Conservation (phyloP, 2,329 filamentous ascomycete species). For the Xylariomycetidae sp. region DNA sequence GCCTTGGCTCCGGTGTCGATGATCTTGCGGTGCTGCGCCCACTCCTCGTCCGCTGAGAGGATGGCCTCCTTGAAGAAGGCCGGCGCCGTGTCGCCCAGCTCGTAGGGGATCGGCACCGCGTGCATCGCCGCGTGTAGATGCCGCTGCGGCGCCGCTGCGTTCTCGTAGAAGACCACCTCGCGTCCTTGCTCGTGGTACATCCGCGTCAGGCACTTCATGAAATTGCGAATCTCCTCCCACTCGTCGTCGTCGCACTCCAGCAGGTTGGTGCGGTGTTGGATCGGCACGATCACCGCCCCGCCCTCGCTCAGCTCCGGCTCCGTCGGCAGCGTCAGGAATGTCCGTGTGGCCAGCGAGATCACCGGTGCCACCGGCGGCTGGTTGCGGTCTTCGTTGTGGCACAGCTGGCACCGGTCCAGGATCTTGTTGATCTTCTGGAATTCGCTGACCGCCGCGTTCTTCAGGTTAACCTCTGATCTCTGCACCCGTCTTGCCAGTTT, state of each 20-base stretch:
- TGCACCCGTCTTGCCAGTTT: slow-evolving; percentile 84
- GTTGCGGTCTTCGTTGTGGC: slow-evolving; percentile 78
- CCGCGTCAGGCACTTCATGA: slow-evolving; percentile 92
- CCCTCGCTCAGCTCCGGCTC: slow-evolving; percentile 81
- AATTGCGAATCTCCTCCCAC: slow-evolving; percentile 98
- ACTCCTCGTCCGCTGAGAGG: slow-evolving; percentile 80
- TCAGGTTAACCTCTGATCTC: slow-evolving; percentile 81
- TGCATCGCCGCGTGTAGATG: slow-evolving; percentile 81
- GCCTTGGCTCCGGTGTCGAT: slow-evolving; percentile 74
- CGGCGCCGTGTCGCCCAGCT: slow-evolving; percentile 83
- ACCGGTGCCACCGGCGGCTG: slow-evolving; percentile 76
- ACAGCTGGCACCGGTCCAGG: slow-evolving; percentile 82
- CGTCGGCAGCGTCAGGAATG: slow-evolving; percentile 82
- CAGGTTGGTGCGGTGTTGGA: slow-evolving; percentile 80
- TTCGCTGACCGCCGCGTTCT: slow-evolving; percentile 79
- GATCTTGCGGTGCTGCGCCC: slow-evolving; percentile 90
- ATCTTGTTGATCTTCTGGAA: slow-evolving; percentile 86
- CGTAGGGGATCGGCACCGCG: slow-evolving; percentile 82
- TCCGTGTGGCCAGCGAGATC: slow-evolving; percentile 77
- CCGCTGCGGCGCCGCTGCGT: slow-evolving; percentile 74
- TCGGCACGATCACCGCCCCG: slow-evolving; percentile 81
- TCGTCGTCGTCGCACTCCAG: slow-evolving; percentile 99
- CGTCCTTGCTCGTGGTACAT: slow-evolving; percentile 93
- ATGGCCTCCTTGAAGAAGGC: slow-evolving; percentile 97
- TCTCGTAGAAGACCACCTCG: slow-evolving; percentile 96